Conservation (phyloP, 768 basidiomycete species). For the Suillus subalutaceus region DNA sequence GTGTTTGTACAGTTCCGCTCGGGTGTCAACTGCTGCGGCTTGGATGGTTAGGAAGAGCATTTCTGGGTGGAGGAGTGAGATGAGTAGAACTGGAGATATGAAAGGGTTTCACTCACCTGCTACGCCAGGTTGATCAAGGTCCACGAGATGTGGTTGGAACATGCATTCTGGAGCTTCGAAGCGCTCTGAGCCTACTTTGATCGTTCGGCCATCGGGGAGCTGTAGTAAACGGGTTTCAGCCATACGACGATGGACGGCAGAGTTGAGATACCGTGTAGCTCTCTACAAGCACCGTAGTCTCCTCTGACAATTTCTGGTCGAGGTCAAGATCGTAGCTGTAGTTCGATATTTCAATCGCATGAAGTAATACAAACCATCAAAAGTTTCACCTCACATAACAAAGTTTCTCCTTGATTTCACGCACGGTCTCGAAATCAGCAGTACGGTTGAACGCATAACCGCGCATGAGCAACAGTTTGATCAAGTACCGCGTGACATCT, state of each 20-base stretch:
- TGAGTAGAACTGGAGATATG: neutral
- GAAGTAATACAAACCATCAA: neutral
- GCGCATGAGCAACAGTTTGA: slow-evolving; percentile 99
- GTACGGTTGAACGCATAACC: slow-evolving; percentile 99
- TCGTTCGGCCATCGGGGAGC: slow-evolving; percentile 93
- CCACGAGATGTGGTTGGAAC: slow-evolving; percentile 99
- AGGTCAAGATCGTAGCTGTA: slow-evolving; percentile 93
- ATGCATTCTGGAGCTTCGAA: slow-evolving; percentile 99
- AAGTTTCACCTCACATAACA: slow-evolving; percentile 87
- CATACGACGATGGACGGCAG: neutral
- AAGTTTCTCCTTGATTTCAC: slow-evolving; percentile 98
- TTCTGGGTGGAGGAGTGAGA: slow-evolving; percentile 47
- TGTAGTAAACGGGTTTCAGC: slow-evolving; percentile 32
- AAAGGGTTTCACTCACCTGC: slow-evolving; percentile 76
- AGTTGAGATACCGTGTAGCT: slow-evolving; percentile 80
- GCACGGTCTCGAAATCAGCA: slow-evolving; percentile 98
- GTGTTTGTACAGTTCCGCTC: slow-evolving; percentile 94
- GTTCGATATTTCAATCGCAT: slow-evolving; percentile 8
- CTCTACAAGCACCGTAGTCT: slow-evolving; percentile 96
- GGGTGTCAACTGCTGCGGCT: slow-evolving; percentile 84
- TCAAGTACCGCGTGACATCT: slow-evolving; percentile 97
- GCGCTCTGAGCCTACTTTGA: slow-evolving; percentile 97
- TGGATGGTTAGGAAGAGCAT: slow-evolving; percentile 98
- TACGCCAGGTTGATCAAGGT: slow-evolving; percentile 94
- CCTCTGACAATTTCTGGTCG: slow-evolving; percentile 90